Conservation (phyloP, 768 basidiomycete species). For the Hygrophoropsis aurantiaca region DNA sequence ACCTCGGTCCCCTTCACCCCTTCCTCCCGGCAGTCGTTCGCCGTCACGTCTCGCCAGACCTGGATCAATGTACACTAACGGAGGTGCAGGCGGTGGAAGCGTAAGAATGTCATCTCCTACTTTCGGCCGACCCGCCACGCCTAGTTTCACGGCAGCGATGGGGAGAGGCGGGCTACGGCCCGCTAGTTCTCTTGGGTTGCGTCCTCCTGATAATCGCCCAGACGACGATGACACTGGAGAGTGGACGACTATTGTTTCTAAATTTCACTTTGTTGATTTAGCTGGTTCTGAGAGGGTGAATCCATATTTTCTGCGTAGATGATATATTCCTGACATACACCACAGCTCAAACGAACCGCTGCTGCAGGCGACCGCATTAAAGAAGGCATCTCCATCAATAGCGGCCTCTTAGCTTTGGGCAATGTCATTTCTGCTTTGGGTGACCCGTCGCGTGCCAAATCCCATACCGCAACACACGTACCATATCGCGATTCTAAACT, state of each 20-base stretch:
- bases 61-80: slow-evolving; percentile 66
- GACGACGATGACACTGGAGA: slow-evolving; percentile 70
- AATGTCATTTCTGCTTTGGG: slow-evolving; percentile 98
- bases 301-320: slow-evolving; percentile 9
- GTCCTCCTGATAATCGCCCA: slow-evolving; percentile 47
- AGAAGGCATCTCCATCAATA: slow-evolving; percentile 99
- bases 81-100: slow-evolving; percentile 32
- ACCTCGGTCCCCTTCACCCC: slow-evolving; percentile 74
- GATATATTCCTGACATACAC: slow-evolving; percentile 16
- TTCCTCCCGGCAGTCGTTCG: slow-evolving; percentile 73
- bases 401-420: slow-evolving; percentile 91
- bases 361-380: slow-evolving; percentile 96
- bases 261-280: slow-evolving; percentile 98
- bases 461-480: slow-evolving; percentile 82
- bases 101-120: slow-evolving; percentile 73
- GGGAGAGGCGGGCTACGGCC: slow-evolving; percentile 71
- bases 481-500: slow-evolving; percentile 99
- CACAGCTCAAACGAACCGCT: slow-evolving; percentile 90
- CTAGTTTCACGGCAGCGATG: slow-evolving; percentile 77
- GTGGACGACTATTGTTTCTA: slow-evolving; percentile 89
- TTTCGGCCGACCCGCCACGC: slow-evolving; percentile 74
- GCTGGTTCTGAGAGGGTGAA: slow-evolving; percentile 93
- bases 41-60: slow-evolving; percentile 78
- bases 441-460: slow-evolving; percentile 85
- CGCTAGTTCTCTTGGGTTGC: slow-evolving; percentile 74